Conservation (phyloP, 2,329 filamentous ascomycete species). For the Huntiella savannae region DNA sequence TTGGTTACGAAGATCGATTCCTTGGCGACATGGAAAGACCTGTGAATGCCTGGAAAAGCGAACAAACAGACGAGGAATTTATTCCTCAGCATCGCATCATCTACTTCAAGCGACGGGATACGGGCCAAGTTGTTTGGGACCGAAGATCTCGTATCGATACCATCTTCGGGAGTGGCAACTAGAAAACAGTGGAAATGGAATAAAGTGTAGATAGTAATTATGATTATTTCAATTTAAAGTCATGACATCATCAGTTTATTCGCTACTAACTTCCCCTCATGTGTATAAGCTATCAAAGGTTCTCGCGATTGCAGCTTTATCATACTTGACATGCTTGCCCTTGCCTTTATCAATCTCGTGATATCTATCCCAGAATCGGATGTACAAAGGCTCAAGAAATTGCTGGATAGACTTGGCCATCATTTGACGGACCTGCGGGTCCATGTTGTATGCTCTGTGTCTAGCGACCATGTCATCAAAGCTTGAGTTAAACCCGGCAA, state of each 20-base stretch:
- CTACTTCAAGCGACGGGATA: slow-evolving; percentile 37
- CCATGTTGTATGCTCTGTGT: slow-evolving; percentile 76
- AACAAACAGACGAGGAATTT: slow-evolving; percentile 46
- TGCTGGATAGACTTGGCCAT: slow-evolving; percentile 72
- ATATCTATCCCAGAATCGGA: slow-evolving; percentile 90
- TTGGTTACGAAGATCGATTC: slow-evolving; percentile 45
- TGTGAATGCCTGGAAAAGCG: slow-evolving; percentile 37
- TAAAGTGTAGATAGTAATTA: no score
- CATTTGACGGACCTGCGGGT: slow-evolving; percentile 66
- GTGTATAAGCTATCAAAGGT: slow-evolving; percentile 33
- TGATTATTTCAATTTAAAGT: no score
- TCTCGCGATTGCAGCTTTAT: slow-evolving; percentile 61
- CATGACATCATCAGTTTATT: not conserved
- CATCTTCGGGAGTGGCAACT: slow-evolving; percentile 35
- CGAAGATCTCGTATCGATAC: slow-evolving; percentile 31
- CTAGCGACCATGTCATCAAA: slow-evolving; percentile 77
- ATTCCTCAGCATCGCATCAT: slow-evolving; percentile 45
- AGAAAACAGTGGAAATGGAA: not conserved
- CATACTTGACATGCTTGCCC: slow-evolving; percentile 96
- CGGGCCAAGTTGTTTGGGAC: slow-evolving; percentile 37
- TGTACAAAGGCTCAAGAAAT: slow-evolving; percentile 86
- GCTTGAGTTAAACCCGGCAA: slow-evolving; percentile 69
- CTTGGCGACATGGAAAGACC: slow-evolving; percentile 32
- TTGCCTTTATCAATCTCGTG: slow-evolving; percentile 96
- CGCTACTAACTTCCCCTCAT: not conserved